Evolutionary conservation across 371 early-diverging fungal species (phyloP).

Genomic region (Lichtheimia ramosa): DNA sequence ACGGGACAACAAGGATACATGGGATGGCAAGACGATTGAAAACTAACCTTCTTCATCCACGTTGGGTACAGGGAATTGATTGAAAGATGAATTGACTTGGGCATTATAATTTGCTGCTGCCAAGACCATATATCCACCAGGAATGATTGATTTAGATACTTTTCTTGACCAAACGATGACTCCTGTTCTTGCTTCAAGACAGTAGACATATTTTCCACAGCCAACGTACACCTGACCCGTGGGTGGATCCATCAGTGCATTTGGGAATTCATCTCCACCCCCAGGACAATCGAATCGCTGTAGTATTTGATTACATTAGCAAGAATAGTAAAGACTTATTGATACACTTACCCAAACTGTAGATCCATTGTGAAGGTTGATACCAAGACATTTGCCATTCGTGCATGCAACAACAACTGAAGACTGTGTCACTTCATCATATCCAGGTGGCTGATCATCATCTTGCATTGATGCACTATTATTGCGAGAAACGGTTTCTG

Average conservation of each 20-base stretch:
- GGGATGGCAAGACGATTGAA: no score
- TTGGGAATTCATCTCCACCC: slow-evolving; percentile 25
- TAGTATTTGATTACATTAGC: no score
- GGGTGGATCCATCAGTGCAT: slow-evolving; percentile 15
- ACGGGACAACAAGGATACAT: no score
- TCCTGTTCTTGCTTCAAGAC: slow-evolving; percentile 19
- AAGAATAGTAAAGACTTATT: no score
- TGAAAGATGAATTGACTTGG: no score
- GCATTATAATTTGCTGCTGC: no score
- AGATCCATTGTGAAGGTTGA: no score
- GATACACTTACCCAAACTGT: no score
- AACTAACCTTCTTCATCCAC: no score
- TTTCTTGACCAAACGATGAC: slow-evolving; percentile 16
- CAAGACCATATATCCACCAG: not conserved
- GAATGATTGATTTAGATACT: slow-evolving; percentile 11
- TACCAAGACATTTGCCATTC: no score
- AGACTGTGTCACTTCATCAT: not conserved
- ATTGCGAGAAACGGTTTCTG: not conserved
- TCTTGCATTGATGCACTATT: not conserved
- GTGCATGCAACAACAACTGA: no score
- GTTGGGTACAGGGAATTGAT: no score
- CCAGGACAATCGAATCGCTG: slow-evolving; percentile 23
- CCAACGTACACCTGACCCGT: slow-evolving; percentile 16
- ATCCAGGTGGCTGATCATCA: not conserved
- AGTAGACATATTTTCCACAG: slow-evolving; percentile 27